Base-by-base conservation (phyloP, 116 monocot species). In the Dioscorea cayenensis region DNA sequence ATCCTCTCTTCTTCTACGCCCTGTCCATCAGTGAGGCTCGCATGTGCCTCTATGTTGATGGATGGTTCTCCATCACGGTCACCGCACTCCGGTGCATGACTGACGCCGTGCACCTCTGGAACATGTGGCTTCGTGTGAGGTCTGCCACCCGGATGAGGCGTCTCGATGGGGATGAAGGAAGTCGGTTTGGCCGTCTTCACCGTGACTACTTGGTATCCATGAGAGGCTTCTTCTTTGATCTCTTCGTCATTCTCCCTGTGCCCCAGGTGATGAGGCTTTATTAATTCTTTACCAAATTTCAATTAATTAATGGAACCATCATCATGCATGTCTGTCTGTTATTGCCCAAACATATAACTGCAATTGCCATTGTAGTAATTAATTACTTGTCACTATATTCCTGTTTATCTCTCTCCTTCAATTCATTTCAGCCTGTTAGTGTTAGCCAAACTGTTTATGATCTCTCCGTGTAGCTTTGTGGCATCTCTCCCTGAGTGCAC, bases 1-100 rank as follows among this genome's bases (percentile, higher is more conserved):
- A 94, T 77, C 94, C 94, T 5, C 83, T 94, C 61, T 94, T 94
- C 85, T 79, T 94, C 71, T 90, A 94, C 79, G 58, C 90, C 21
- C 77, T 94, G n/a, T 94, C 90, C 28, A 70, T 94, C 18, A 94
- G 90, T 75, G 72, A 74, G 36, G 65, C 81, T 27, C 49, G 79
- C 72, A 81, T 85, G 87, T 94, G 94, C 74, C 65, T 94, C 12
- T 94, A 90, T 69, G 23, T 94, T 49, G 94, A 94, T 81, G 94
- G 94, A 1, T 94, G 94, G 94, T 77, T 90, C 69, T 81, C 85
- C 19, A 43, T 85, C 73, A 68, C 87, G 17, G 85, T 93, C 61
- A 93, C 89, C 43, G 66, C 71, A 10, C 82, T 94, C 43, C 80
- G 90, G 63, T 89, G 85, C 85, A 79, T 87, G 85, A 71, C 78